These are phyloP conservation scores for Termitomyces sp. DNA, from an alignment of 768 basidiomycete species.

Conservation along the genomic window DNA sequence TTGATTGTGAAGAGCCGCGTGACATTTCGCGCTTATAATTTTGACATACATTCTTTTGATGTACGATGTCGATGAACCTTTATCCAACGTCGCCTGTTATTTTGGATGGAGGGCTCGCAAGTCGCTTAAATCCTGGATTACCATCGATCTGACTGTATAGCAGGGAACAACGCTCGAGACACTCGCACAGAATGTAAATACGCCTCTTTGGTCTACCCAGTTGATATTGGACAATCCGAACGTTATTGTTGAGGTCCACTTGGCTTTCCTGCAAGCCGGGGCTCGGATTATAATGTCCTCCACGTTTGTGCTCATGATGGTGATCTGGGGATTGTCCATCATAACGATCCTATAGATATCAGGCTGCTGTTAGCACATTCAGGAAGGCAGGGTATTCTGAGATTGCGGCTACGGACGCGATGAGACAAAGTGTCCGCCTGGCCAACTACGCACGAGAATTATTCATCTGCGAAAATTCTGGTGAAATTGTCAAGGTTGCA, in stretches of 20 bases:
- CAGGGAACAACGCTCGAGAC: conserved; percentile 64
- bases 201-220: conserved; percentile 69
- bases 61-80: background rate
- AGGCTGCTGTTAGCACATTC: conserved; percentile 54
- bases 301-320: conserved; percentile 37
- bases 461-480: conserved; percentile 15
- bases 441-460: conserved; percentile 40
- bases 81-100: conserved; percentile 16
- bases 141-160: background rate
- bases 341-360: conserved; percentile 43
- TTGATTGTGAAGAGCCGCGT: no score
- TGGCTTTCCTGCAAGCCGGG: conserved; percentile 59
- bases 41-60: no score
- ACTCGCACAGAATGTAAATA: conserved; percentile 38
- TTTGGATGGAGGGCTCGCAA: conserved; percentile 45
- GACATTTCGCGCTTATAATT: no score
- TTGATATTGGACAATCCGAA: conserved; percentile 48
- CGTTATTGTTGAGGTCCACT: conserved; percentile 51
- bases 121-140: background rate
- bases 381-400: conserved; percentile 40
- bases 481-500: conserved; percentile 41
- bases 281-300: conserved; percentile 61
- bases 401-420: conserved; percentile 36
- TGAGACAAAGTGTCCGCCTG: conserved; percentile 47
- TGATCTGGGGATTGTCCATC: background rate